Percentiles rank a stretch among this genome's conserved stretches.
These are phyloP conservation scores for Tetradesmus lagerheimii DNA, from an alignment of 139 green algal species.

Conservation along the genomic window DNA sequence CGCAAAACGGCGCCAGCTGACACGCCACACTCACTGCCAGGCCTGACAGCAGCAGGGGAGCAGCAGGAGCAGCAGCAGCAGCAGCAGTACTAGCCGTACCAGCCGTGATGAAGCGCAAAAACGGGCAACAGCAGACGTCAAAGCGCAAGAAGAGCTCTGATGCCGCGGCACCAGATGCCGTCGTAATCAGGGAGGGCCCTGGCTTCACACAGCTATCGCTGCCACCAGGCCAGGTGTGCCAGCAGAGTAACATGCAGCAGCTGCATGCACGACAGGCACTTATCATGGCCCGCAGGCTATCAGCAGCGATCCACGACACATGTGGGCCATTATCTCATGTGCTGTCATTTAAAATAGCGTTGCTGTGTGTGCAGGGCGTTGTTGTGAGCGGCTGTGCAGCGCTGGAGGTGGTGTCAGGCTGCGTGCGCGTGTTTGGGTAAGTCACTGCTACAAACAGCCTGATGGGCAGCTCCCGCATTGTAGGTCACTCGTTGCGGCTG, in stretches of 20 bases:
- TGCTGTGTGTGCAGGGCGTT: background rate
- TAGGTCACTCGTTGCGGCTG: too few relatives aligned
- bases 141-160: conserved; percentile 16
- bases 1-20: background rate
- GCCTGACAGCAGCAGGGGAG: background rate
- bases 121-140: background rate
- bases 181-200: background rate
- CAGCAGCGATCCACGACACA: too few relatives aligned
- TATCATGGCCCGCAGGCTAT: background rate
- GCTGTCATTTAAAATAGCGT: background rate
- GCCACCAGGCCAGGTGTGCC: background rate
- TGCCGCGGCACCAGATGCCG: background rate
- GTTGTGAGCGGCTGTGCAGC: conserved; percentile 5
- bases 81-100: too few relatives aligned
- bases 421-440: conserved; percentile 25
- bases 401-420: conserved; percentile 36
- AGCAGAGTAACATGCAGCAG: background rate
- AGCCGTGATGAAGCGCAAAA: background rate
- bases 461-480: too few relatives aligned
- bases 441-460: background rate
- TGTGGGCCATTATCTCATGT: too few relatives aligned
- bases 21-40: background rate
- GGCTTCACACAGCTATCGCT: conserved; percentile 20
- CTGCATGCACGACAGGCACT: background rate
- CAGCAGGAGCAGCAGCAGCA: background rate